Evolutionary conservation across 805 yeast species (phyloP).

Genomic region (Isabelozyma rhagii): DNA sequence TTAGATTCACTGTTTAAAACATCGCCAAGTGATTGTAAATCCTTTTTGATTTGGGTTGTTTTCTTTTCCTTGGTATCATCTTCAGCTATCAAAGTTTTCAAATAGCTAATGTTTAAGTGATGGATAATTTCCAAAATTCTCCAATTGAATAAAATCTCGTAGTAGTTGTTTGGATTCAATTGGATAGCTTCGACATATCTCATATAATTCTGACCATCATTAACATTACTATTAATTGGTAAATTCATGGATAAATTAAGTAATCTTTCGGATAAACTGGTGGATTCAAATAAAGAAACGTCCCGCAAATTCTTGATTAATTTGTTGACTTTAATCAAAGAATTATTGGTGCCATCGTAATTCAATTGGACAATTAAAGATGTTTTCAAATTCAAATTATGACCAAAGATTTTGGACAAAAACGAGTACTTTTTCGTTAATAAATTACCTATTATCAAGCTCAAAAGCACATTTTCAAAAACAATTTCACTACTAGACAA

Average conservation of each 20-base stretch:
- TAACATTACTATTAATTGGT: slow-evolving; percentile 22
- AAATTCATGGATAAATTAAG: slow-evolving; percentile 18
- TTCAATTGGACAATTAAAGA: slow-evolving; percentile 25
- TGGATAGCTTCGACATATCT: slow-evolving; percentile 29
- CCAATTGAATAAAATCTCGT: slow-evolving; percentile 30
- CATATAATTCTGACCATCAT: slow-evolving; percentile 24
- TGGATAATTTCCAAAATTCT: slow-evolving; percentile 33
- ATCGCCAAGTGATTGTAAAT: slow-evolving; percentile 6
- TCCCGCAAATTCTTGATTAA: slow-evolving; percentile 32
- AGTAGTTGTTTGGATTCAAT: slow-evolving; percentile 17
- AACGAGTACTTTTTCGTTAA: slow-evolving; percentile 18
- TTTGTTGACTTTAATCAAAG: slow-evolving; percentile 17
- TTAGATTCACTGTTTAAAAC: slow-evolving; percentile 8
- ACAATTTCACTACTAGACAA: slow-evolving; percentile 24
- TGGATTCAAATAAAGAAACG: slow-evolving; percentile 24
- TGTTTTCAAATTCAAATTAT: slow-evolving; percentile 22
- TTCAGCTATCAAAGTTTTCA: slow-evolving; percentile 11
- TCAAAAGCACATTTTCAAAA: slow-evolving; percentile 33
- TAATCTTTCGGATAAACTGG: slow-evolving; percentile 21
- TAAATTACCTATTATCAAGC: slow-evolving; percentile 24
- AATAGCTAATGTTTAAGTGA: slow-evolving; percentile 27
- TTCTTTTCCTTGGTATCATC: slow-evolving; percentile 8
- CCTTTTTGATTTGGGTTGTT: slow-evolving; percentile 7
- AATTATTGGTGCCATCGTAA: slow-evolving; percentile 22
- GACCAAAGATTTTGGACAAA: slow-evolving; percentile 14